These are phyloP conservation scores for Ogataea corticis DNA, from an alignment of 805 yeast genomes.

Conservation along the genomic window DNA sequence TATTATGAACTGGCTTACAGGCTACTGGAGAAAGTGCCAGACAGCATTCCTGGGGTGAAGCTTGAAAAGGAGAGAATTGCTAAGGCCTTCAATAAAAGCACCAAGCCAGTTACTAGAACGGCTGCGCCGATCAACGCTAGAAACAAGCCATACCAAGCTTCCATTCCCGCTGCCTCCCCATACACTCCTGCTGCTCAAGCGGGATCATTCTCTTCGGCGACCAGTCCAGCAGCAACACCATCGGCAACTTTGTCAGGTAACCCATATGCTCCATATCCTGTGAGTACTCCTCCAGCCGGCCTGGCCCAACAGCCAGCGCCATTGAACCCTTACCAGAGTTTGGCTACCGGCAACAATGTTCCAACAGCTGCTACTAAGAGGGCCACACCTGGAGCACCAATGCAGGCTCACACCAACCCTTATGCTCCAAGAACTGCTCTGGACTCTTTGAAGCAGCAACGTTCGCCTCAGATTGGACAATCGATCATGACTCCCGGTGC, in stretches of 20 bases:
- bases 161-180: conserved; percentile 7
- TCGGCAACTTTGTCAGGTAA: conserved; percentile 8
- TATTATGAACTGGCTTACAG: conserved; percentile 77
- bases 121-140: conserved; percentile 24
- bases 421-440: conserved; percentile 38
- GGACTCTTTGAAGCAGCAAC: conserved; percentile 31
- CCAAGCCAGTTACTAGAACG: conserved; percentile 19
- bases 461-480: conserved; percentile 18
- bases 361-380: conserved; percentile 12
- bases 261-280: conserved; percentile 14
- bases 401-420: conserved; percentile 26
- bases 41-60: conserved; percentile 66
- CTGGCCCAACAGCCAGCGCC: conserved; percentile 26
- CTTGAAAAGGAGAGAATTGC: conserved; percentile 76
- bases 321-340: conserved; percentile 23
- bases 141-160: conserved; percentile 3
- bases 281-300: conserved; percentile 5
- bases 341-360: conserved; percentile 18
- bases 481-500: conserved; percentile 9
- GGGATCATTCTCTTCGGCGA: neutral
- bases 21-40: conserved; percentile 71
- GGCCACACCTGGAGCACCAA: conserved; percentile 5
- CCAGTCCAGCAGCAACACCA: conserved; percentile 5
- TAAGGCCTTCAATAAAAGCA: conserved; percentile 49
- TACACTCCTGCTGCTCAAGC: conserved; percentile 12